Evolutionary conservation across 176 grass and related monocot species (phyloP).

Genomic region (Bothriochloa decipiens): DNA sequence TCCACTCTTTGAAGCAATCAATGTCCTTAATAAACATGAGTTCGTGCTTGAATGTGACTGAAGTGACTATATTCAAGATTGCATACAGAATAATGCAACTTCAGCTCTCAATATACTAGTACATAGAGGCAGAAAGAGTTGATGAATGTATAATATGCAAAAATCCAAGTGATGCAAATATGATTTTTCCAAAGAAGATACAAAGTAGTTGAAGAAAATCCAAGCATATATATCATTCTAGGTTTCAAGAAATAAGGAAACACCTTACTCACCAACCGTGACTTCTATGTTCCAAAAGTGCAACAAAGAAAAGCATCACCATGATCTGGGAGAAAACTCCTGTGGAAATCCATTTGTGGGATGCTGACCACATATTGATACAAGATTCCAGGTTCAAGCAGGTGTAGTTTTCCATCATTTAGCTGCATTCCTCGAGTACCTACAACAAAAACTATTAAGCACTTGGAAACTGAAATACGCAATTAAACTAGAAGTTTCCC

Average conservation of each 20-base stretch:
- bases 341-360: background rate
- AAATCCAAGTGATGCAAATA: background rate
- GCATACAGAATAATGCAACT: constrained; percentile 33
- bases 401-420: background rate
- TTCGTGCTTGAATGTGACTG: constrained; percentile 37
- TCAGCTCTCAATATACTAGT: background rate
- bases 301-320: background rate
- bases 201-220: background rate
- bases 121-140: background rate
- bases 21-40: constrained; percentile 42
- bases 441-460: background rate
- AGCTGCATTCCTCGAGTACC: background rate
- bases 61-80: constrained; percentile 42
- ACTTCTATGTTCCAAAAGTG: constrained; percentile 25
- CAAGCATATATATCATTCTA: constrained; percentile 15
- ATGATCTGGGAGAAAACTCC: constrained; percentile 2
- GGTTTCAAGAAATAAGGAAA: constrained; percentile 3
- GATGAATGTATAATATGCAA: background rate
- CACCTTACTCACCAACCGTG: background rate
- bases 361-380: background rate
- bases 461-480: background rate
- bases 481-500: constrained; percentile 12
- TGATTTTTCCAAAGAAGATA: background rate
- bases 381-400: background rate
- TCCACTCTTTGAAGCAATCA: constrained; percentile 18